Evolutionary conservation across 2,329 filamentous ascomycete genomes (phyloP), one percentile per base, ranked within the genome.

Genomic region (Chaetomiaceae sp.): DNA sequence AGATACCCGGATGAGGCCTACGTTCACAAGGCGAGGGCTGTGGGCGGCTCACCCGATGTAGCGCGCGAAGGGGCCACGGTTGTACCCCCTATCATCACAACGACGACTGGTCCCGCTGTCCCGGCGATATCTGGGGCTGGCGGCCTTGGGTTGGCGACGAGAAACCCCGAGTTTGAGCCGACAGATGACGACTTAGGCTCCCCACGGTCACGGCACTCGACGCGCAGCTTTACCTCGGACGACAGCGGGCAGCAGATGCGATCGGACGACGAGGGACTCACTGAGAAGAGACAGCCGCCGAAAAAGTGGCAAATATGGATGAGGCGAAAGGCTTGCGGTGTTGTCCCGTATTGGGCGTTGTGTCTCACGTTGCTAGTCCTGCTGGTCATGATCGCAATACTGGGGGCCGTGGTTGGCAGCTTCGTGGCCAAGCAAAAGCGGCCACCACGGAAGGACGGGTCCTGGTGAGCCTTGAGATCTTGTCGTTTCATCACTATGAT

Each of bases 1-100:
- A 79, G 89, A 65, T 96, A 95, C 67, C 89, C 91, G 2, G 87
- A 95, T 46, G 86, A 89, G 50, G 73, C 73, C 0, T 84, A 70
- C 68, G 78, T 64, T 64, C 79, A 67, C 74, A 89, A 79, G 62
- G 67, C 70, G 43, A 59, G 66, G 16, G 64, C 66, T 17, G 58
- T 63, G n/a, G 59, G 61, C 20, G 60, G 43, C 6, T 4, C 42
- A 7, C 10, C 33, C 4, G 41, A 12, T 8, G 8, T 13, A 2
- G 49, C n/a, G 7, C 44, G 19, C 16, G 50, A 44, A 30, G 51
- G 46, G 2, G 48, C 50, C 13, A 42, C 55, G 8, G 34, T 55
- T 14, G 41, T 52, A 4, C 42, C 59, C 8, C 48, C 47, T 20
- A 48, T 27, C 16, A 39, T 51, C 2, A 50, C n/a, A n/a, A n/a